Evolutionary conservation across 805 yeast species (phyloP), one percentile per base, ranked within the genome.

Genomic region (Ogataea nakhonphanomensis): DNA sequence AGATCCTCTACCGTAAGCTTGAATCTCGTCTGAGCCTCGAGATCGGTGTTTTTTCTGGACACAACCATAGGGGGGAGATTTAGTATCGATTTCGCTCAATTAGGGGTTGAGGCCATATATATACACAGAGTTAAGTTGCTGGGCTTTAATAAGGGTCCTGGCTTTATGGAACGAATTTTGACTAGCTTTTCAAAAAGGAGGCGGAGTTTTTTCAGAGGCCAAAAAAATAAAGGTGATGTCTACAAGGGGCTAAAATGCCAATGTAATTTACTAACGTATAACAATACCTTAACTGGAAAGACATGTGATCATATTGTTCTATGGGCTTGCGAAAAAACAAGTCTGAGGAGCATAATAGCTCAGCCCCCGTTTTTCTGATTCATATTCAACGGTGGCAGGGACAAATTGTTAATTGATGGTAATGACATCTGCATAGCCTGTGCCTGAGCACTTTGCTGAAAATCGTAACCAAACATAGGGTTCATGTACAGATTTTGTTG

Each of bases 1-100:
- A 81, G 64, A 12, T 71, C 67, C 7, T 62, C 64, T 0, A 57
- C 35, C 0, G 64, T 37, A 7, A 58, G 44, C 3, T 43, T 41
- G 49, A 55, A 65, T 20, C 22, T 30, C n/a, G 42, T 48, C 23
- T 30, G 31, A 9, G 44, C 35, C 41, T 50, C 55, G 4, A 48
- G 23, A 35, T 50, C 55, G 10, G 44, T 39, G 30, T 30, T 15
- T 12, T 31, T 38, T 17, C 44, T 35, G 10, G 44, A 35, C 25
- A 41, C 29, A 11, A 25, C 26, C 44, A 40, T 40, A 25, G 25
- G 28, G 21, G 26, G 25, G 5, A n/a, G 12, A 4, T n/a, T 17
- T 10, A 9, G 11, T 23, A 7, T 30, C 30, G 27, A 17, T 12
- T 14, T 23, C 30, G 17, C 20, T 29, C 31, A 14, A 29, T 29